A percentile compares a stretch with the other conserved stretches of the same genome.
These are phyloP conservation scores for Daldinia grandis DNA, from an alignment of 495 filamentous ascomycete species.

Conservation along the genomic window DNA sequence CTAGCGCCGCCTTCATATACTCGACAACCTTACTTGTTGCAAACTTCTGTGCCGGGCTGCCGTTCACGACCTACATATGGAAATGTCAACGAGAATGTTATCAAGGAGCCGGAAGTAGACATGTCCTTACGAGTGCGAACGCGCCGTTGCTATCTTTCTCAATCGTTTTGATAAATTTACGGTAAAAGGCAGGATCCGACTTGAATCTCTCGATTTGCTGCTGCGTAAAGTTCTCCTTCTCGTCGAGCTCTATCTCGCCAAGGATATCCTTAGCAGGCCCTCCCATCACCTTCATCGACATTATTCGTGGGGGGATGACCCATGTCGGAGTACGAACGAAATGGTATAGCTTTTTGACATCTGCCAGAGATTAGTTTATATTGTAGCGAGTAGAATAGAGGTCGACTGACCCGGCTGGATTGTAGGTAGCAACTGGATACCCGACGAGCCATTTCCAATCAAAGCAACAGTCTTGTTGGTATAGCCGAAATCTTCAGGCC, in stretches of 20 bases:
- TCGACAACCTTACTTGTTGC: slow-evolving; percentile 37
- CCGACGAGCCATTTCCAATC: slow-evolving; percentile 67
- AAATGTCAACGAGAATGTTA: slow-evolving; percentile 30
- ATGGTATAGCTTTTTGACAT: slow-evolving; percentile 56
- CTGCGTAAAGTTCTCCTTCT: slow-evolving; percentile 47
- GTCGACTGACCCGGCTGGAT: slow-evolving; percentile 61
- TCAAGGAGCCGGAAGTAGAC: background rate
- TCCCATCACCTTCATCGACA: slow-evolving; percentile 55
- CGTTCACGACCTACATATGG: slow-evolving; percentile 45
- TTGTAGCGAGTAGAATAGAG: slow-evolving; percentile 49
- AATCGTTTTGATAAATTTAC: slow-evolving; percentile 41
- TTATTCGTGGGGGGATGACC: slow-evolving; percentile 65
- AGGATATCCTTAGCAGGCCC: slow-evolving; percentile 42
- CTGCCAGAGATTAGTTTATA: slow-evolving; percentile 42
- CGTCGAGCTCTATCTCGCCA: slow-evolving; percentile 44
- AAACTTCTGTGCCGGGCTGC: slow-evolving; percentile 44
- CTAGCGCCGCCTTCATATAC: slow-evolving; percentile 45
- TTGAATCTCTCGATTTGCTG: slow-evolving; percentile 59
- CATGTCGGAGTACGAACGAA: slow-evolving; percentile 70
- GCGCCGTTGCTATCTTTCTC: slow-evolving; percentile 38
- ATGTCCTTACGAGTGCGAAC: slow-evolving; percentile 42
- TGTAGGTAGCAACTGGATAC: slow-evolving; percentile 68
- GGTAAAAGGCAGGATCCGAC: slow-evolving; percentile 43
- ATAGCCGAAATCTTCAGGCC: slow-evolving; percentile 64
- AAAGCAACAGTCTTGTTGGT: slow-evolving; percentile 66